Conservation (phyloP, 345 rosid genomes). For the Eucalyptus erythrocorys region DNA sequence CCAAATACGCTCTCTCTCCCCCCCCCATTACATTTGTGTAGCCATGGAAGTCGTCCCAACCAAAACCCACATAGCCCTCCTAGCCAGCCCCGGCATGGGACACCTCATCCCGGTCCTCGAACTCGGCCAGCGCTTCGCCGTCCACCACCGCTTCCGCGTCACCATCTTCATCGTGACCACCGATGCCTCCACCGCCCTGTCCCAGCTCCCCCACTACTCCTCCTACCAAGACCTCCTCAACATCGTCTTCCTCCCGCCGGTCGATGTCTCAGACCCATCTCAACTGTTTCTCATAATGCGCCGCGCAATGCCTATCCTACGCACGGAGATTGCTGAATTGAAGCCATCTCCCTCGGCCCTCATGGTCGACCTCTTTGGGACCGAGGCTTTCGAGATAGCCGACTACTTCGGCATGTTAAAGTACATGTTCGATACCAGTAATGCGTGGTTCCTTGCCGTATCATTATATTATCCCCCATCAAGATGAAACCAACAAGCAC, state of each 20-base stretch:
- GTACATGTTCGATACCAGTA: conserved; percentile 22
- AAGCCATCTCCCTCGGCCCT: conserved; percentile 10
- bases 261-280: conserved; percentile 3
- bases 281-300: conserved; percentile 1
- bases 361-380: conserved; percentile 36
- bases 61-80: conserved; percentile 14
- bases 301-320: conserved; percentile 1
- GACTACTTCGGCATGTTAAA: conserved; percentile 32
- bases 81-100: conserved; percentile 41
- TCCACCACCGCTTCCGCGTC: conserved; percentile 7
- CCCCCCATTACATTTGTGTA: background rate
- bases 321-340: background rate
- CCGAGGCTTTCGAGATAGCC: conserved; percentile 28
- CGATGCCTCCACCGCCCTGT: background rate
- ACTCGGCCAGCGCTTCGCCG: conserved; percentile 13
- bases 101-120: conserved; percentile 36
- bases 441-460: conserved; percentile 34
- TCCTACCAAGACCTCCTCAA: background rate
- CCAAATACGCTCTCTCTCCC: background rate
- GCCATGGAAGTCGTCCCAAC: background rate
- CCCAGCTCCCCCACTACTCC: background rate
- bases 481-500: conserved; percentile 1
- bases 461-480: conserved; percentile 5
- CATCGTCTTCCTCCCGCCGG: conserved; percentile 4
- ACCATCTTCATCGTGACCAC: conserved; percentile 12